Percentiles rank a stretch among this genome's conserved stretches.
phyloP scores from a whole-genome alignment of 352 stramenopile species.

The Elongisporangium senticosum region DNA sequence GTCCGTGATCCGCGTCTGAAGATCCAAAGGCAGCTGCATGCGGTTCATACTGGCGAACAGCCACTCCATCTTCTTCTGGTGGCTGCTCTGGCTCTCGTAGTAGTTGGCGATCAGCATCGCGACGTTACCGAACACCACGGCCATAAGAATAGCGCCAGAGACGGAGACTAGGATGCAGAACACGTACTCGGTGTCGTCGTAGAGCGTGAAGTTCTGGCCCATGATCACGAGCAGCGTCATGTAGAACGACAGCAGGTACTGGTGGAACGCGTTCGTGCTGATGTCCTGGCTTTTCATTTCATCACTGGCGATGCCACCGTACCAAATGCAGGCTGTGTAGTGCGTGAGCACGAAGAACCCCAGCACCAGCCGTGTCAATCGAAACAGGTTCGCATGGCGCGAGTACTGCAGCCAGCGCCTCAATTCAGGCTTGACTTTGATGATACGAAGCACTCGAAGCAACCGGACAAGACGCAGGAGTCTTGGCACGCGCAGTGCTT shows the following conservation, averaged over 20 bases:
- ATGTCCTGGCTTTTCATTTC: slow-evolving; percentile 30
- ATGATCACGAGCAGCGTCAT: slow-evolving; percentile 67
- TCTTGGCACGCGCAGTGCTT: slow-evolving; percentile 58
- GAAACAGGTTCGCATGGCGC: slow-evolving; percentile 67
- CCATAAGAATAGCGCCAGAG: slow-evolving; percentile 71
- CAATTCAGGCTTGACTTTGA: slow-evolving; percentile 66
- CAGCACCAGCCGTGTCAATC: slow-evolving; percentile 58
- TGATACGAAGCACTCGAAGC: slow-evolving; percentile 60
- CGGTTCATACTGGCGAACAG: slow-evolving; percentile 79
- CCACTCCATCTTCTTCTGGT: slow-evolving; percentile 87
- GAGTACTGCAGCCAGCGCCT: slow-evolving; percentile 81
- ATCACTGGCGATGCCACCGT: slow-evolving; percentile 48
- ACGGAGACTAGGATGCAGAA: slow-evolving; percentile 72
- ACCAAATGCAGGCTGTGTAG: slow-evolving; percentile 79
- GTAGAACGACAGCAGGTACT: slow-evolving; percentile 70
- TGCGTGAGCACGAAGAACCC: slow-evolving; percentile 75
- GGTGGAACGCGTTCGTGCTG: slow-evolving; percentile 22
- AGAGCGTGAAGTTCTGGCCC: slow-evolving; percentile 69
- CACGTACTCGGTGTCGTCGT: slow-evolving; percentile 63
- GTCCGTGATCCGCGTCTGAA: slow-evolving; percentile 81
- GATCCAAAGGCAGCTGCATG: slow-evolving; percentile 68
- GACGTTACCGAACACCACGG: slow-evolving; percentile 84
- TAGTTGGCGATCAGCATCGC: slow-evolving; percentile 83
- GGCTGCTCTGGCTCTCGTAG: slow-evolving; percentile 76
- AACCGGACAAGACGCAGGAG: slow-evolving; percentile 65